phyloP scores from a whole-genome alignment of 2,329 filamentous ascomycete genomes.

The Verticillium longisporum region DNA sequence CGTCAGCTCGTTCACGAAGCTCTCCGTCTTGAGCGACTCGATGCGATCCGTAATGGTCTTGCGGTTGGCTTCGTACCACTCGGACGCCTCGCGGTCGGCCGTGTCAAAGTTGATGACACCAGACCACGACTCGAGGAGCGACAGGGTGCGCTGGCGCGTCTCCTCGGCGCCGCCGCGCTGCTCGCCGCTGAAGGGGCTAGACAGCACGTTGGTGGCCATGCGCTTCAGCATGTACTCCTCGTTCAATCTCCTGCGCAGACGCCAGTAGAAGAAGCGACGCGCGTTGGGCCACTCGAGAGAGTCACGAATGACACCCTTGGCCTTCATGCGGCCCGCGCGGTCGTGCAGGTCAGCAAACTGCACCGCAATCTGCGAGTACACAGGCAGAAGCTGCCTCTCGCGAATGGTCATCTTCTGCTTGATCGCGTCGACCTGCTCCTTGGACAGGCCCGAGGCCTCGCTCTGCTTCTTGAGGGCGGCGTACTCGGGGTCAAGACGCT shows the following conservation, averaged over 20 bases:
- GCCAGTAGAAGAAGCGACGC: slow-evolving; percentile 99
- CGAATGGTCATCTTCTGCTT: slow-evolving; percentile 79
- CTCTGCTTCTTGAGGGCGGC: slow-evolving; percentile 76
- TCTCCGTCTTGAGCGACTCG: slow-evolving; percentile 73
- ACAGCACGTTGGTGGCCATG: slow-evolving; percentile 47
- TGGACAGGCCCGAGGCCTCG: slow-evolving; percentile 53
- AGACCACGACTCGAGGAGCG: slow-evolving; percentile 77
- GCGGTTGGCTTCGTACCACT: slow-evolving; percentile 95
- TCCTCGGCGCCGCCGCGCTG: slow-evolving; percentile 32
- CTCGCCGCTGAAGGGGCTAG: slow-evolving; percentile 22
- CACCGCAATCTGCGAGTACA: slow-evolving; percentile 91
- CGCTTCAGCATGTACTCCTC: slow-evolving; percentile 96
- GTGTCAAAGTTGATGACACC: slow-evolving; percentile 68
- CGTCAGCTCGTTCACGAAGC: slow-evolving; percentile 43
- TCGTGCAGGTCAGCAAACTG: slow-evolving; percentile 98
- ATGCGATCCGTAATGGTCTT: slow-evolving; percentile 78
- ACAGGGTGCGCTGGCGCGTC: slow-evolving; percentile 60
- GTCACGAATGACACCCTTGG: slow-evolving; percentile 88
- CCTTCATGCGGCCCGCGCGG: slow-evolving; percentile 94
- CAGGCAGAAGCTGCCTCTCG: slow-evolving; percentile 82
- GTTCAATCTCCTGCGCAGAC: slow-evolving; percentile 89
- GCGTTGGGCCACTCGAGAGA: slow-evolving; percentile 80
- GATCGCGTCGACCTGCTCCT: slow-evolving; percentile 70
- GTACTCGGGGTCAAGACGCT: slow-evolving; percentile 81
- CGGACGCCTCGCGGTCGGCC: slow-evolving; percentile 76